Evolutionary conservation across 2,329 filamentous ascomycete species (phyloP), one percentile per base, ranked within the genome.

Genomic region (Verticillium dahliae): DNA sequence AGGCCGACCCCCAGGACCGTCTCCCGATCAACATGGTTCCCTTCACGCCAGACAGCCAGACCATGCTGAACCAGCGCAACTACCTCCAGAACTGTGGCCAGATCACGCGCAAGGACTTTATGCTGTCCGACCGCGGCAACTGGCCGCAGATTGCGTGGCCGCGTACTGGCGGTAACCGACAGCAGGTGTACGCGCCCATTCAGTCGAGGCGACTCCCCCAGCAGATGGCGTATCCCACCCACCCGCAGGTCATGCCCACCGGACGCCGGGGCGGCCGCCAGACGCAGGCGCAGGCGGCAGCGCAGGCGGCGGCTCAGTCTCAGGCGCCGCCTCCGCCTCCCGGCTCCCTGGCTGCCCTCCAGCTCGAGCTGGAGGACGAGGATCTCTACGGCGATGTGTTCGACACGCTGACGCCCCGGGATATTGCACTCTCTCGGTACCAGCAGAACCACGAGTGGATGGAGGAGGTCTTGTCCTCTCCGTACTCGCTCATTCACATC

Each of bases 391-490:
- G 94, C 97, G 70, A 90, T 90, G 3, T 90, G 89, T 91, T 99
- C 69, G 95, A 99, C 71, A 86, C 92, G 65, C 80, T 97, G 65
- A 94, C 92, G 0, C 93, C 93, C 3, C 85, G 93, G 54, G 95
- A 99, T 65, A 90, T 99, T 64, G 96, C 92, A 68, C 81, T 91
- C 63, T 86, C 87, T 65, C 86, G 95, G 61, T 99, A 97, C 74
- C 89, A 89, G 72, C 92, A 97, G 71, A 96, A 99, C 69, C 94
- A 99, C 70, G 92, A 97, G 73, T 98, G 94, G 95, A 97, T 99
- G 91, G 95, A 98, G 71, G 94, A 99, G 75, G 88, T 99, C 34
- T 85, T 98, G 60, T 91, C 90, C 1, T 98, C 94, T 1, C 92
- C 93, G 0, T 97, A 97, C 71, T 83, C 90, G 31, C 90, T 94